Evolutionary conservation across 768 basidiomycete genomes (phyloP).

Genomic region (Glaciozyma antarctica): DNA sequence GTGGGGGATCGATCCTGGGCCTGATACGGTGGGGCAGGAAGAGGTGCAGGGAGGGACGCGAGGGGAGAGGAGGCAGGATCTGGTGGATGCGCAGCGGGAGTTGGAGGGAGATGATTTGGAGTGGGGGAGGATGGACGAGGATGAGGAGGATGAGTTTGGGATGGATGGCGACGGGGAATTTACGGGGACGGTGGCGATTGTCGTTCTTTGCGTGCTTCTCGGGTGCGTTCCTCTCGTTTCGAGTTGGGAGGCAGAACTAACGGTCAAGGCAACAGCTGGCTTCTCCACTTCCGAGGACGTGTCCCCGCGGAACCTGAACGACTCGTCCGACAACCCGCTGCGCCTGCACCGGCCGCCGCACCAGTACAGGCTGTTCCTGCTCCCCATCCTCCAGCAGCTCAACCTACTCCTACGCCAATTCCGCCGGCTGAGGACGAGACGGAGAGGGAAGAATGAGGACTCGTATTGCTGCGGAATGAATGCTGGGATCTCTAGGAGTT

Average conservation of each 20-base stretch:
- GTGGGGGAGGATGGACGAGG: constrained; percentile 68
- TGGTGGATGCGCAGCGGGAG: constrained; percentile 29
- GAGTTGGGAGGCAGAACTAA: no score
- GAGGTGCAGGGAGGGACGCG: background rate
- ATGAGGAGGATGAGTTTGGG: constrained; percentile 61
- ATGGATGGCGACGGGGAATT: constrained; percentile 73
- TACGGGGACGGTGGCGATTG: constrained; percentile 66
- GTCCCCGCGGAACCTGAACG: background rate
- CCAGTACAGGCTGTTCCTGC: background rate
- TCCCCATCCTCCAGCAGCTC: background rate
- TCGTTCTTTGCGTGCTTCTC: constrained; percentile 61
- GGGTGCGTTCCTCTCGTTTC: constrained; percentile 54
- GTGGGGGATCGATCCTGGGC: constrained; percentile 29
- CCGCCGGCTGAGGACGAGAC: background rate
- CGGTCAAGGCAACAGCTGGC: constrained; percentile 9
- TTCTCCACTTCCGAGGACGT: constrained; percentile 28
- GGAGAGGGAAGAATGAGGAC: no score
- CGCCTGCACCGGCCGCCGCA: background rate
- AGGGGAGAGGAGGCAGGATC: constrained; percentile 44
- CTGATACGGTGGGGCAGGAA: constrained; percentile 9
- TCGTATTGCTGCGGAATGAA: no score
- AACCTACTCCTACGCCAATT: background rate
- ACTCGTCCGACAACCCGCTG: background rate
- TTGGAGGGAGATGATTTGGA: constrained; percentile 38
- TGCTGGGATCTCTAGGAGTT: no score